Percentiles rank a stretch among this genome's conserved stretches.
These are phyloP conservation scores for Marchantia paleacea DNA, from an alignment of 225 moss, liverwort and hornwort genomes.

Conservation along the genomic window DNA sequence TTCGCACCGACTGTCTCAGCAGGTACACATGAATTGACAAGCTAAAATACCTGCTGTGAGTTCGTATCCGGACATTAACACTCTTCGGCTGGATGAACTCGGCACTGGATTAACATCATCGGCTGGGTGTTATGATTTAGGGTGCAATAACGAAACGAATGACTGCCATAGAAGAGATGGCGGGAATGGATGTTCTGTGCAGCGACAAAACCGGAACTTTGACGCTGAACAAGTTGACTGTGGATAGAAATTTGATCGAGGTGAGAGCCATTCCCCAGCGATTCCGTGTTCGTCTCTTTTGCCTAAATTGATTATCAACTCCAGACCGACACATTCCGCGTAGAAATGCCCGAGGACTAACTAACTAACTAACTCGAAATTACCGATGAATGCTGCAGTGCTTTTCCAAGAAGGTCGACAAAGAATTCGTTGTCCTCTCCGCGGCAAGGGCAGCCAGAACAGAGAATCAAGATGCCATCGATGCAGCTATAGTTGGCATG, in stretches of 20 bases:
- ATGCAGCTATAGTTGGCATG: conserved; percentile 27
- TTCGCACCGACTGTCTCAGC: conserved; percentile 4
- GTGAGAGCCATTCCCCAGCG: not conserved
- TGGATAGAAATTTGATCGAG: conserved; percentile 28
- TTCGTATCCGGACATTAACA: too few species aligned
- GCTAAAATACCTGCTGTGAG: too few species aligned
- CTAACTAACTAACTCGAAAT: too few species aligned
- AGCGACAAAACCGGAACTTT: conserved; percentile 34
- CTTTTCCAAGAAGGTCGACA: not conserved
- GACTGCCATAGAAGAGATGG: conserved; percentile 88
- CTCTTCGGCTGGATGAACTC: too few species aligned
- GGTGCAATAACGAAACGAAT: conserved; percentile 85
- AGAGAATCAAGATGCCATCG: conserved; percentile 41
- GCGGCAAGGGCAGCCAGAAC: conserved; percentile 41
- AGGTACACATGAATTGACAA: not conserved
- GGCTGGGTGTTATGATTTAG: not conserved
- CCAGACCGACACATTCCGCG: too few species aligned
- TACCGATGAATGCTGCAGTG: too few species aligned
- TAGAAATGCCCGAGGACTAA: too few species aligned
- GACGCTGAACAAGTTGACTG: conserved; percentile 19
- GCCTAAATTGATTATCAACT: too few species aligned
- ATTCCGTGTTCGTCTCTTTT: too few species aligned
- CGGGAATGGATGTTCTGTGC: conserved; percentile 70
- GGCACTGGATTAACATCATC: too few species aligned
- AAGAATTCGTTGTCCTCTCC: conserved; percentile 26